Conservation (phyloP, 192 early-diverging fungal species). For the Borealophlyctis nickersoniae region DNA sequence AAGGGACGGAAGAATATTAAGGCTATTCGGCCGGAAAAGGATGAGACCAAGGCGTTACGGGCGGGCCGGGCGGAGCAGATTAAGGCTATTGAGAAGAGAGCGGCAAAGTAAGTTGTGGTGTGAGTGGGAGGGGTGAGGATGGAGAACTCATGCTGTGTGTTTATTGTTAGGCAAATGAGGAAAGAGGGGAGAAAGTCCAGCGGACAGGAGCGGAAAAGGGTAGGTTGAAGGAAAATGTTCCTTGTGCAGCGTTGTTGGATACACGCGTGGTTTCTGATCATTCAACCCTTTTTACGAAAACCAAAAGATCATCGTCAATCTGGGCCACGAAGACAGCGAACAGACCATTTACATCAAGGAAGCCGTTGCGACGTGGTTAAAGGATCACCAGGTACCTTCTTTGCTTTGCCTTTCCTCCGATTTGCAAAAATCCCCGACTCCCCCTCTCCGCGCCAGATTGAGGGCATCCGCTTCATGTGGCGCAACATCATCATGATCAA, state of each 20-base stretch:
- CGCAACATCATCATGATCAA: conserved; percentile 69
- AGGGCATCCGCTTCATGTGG: conserved; percentile 81
- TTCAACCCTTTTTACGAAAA: too few species aligned
- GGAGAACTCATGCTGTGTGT: neutral
- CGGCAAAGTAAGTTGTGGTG: conserved; percentile 5
- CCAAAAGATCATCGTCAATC: conserved; percentile 58
- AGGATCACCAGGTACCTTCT: conserved; percentile 64
- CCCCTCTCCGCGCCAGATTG: too few species aligned
- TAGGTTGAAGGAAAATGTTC: too few species aligned
- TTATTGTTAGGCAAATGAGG: too few species aligned
- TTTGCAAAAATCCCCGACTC: too few species aligned
- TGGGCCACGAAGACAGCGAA: conserved; percentile 58
- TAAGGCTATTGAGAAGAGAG: neutral
- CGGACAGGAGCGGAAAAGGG: too few species aligned
- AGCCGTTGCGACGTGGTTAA: conserved; percentile 54
- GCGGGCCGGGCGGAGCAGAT: conserved; percentile 10
- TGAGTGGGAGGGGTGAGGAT: neutral
- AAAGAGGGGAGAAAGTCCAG: too few species aligned
- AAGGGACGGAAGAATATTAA: conserved; percentile 34
- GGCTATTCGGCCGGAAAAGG: conserved; percentile 29
- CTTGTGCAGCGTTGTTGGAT: too few species aligned
- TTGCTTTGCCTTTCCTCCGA: conserved; percentile 12
- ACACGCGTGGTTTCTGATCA: too few species aligned
- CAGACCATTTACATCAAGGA: conserved; percentile 51
- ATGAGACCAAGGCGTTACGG: conserved; percentile 22